A percentile compares a stretch with the other conserved stretches of the same genome.
These are phyloP conservation scores for Arthrinium phaeospermum DNA, from an alignment of 2,329 filamentous ascomycete genomes.

Conservation along the genomic window DNA sequence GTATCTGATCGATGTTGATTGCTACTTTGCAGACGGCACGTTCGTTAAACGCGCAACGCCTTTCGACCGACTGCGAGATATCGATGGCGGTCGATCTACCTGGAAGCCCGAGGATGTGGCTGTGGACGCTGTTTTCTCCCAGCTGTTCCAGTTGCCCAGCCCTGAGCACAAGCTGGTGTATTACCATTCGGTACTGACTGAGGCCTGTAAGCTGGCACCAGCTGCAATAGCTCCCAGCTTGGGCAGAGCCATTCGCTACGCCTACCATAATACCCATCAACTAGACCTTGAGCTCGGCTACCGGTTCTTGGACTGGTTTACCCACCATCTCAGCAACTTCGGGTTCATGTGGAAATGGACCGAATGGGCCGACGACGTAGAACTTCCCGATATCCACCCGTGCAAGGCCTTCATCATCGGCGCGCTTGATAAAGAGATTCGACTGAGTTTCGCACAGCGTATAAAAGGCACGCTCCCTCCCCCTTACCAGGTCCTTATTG, in stretches of 20 bases:
- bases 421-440: slow-evolving; percentile 93
- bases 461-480: slow-evolving; percentile 93
- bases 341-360: slow-evolving; percentile 99
- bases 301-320: slow-evolving; percentile 96
- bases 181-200: slow-evolving; percentile 93
- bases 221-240: slow-evolving; percentile 95
- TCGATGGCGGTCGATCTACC: slow-evolving; percentile 69
- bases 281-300: slow-evolving; percentile 88
- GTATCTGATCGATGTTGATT: slow-evolving; percentile 91
- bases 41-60: slow-evolving; percentile 94
- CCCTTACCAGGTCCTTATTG: slow-evolving; percentile 80
- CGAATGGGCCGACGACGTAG: slow-evolving; percentile 91
- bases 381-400: slow-evolving; percentile 77
- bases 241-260: slow-evolving; percentile 87
- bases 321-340: slow-evolving; percentile 97
- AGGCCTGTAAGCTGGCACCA: slow-evolving; percentile 93
- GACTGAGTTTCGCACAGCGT: slow-evolving; percentile 92
- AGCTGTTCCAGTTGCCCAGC: slow-evolving; percentile 84
- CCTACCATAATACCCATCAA: slow-evolving; percentile 81
- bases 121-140: slow-evolving; percentile 97
- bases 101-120: slow-evolving; percentile 99
- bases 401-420: slow-evolving; percentile 93
- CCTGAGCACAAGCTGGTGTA: slow-evolving; percentile 95
- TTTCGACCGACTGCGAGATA: slow-evolving; percentile 83
- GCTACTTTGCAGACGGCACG: slow-evolving; percentile 86